Conservation (phyloP, 176 grass and related monocot species). For the Chloris gayana region DNA sequence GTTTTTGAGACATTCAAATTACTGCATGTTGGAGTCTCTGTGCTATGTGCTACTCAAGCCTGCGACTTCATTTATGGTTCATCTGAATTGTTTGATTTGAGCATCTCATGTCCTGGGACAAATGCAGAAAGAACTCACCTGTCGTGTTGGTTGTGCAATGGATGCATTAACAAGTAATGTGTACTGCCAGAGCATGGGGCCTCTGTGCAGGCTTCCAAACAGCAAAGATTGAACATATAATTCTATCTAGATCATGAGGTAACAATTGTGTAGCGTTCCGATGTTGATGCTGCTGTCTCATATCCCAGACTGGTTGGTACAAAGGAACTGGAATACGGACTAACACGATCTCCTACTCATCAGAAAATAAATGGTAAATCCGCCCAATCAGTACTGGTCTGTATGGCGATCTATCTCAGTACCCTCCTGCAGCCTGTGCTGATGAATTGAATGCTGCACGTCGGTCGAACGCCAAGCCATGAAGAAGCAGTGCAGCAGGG, state of each 20-base stretch:
- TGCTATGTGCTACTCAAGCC: not conserved
- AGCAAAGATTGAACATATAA: not conserved
- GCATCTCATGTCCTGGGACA: not conserved
- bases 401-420: not conserved
- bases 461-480: not conserved
- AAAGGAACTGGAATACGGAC: not conserved
- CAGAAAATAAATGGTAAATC: not conserved
- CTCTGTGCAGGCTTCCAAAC: not conserved
- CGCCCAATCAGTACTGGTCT: not conserved
- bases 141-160: not conserved
- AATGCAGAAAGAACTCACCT: too few relatives aligned
- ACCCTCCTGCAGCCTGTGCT: not conserved
- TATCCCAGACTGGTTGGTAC: not conserved
- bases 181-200: not conserved
- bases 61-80: not conserved
- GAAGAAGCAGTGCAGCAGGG: not conserved
- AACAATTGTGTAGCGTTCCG: not conserved
- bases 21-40: not conserved
- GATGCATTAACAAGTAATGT: not conserved
- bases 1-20: not conserved
- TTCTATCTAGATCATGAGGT: not conserved
- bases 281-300: not conserved
- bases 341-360: not conserved
- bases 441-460: constrained; percentile 35
- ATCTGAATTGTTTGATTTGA: not conserved